phyloP scores from a whole-genome alignment of 768 basidiomycete genomes.

The Pulveroboletus ravenelii region DNA sequence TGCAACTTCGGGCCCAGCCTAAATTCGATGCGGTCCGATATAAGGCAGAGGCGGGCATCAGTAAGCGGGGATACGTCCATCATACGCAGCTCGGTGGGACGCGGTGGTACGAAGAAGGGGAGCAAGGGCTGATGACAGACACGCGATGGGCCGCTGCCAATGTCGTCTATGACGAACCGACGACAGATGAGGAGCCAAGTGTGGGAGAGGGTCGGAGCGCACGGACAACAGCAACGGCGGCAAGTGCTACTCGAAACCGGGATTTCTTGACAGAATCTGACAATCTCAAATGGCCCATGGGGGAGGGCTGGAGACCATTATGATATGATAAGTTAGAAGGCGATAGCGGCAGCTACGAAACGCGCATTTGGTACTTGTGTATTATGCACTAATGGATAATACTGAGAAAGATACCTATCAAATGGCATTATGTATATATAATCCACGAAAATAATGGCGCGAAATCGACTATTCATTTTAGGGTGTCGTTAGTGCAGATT shows the following conservation, averaged over 20 bases:
- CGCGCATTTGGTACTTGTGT: conserved; percentile 10
- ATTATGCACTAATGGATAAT: conserved; percentile 13
- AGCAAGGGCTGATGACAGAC: conserved; percentile 34
- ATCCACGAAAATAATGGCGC: conserved; percentile 15
- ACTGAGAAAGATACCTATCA: conserved; percentile 20
- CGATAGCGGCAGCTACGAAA: background rate
- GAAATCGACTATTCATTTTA: background rate
- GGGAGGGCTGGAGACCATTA: conserved; percentile 51
- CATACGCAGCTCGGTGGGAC: conserved; percentile 26
- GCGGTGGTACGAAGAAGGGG: conserved; percentile 11
- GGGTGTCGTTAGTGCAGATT: background rate
- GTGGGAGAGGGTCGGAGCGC: conserved; percentile 12
- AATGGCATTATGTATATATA: conserved; percentile 9
- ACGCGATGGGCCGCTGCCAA: conserved; percentile 30
- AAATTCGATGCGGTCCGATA: conserved; percentile 59
- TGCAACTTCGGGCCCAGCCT: conserved; percentile 43
- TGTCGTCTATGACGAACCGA: conserved; percentile 21
- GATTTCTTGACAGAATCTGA: conserved; percentile 33
- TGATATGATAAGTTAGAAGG: background rate
- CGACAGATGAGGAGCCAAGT: conserved; percentile 25
- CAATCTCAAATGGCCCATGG: conserved; percentile 57
- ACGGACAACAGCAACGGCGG: background rate
- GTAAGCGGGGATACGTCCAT: conserved; percentile 52
- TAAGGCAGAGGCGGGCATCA: conserved; percentile 69
- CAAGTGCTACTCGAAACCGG: conserved; percentile 1